Conservation (phyloP, 2,329 filamentous ascomycete genomes). For the Colletotrichum cereale region DNA sequence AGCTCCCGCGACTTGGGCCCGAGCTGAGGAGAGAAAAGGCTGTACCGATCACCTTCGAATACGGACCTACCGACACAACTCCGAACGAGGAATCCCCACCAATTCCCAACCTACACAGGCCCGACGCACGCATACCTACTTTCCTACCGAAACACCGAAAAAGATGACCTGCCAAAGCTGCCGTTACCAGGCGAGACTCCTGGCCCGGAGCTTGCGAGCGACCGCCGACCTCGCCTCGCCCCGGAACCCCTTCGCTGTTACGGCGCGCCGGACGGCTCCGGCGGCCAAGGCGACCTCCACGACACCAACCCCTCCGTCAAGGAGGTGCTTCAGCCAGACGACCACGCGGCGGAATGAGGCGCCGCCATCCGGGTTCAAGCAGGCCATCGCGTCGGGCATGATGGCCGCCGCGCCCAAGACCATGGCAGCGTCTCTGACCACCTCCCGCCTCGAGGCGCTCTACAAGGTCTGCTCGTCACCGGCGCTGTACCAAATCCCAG, state of each 20-base stretch:
- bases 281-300: conserved; percentile 13
- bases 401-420: conserved; percentile 38
- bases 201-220: conserved; percentile 48
- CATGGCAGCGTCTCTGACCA: conserved; percentile 33
- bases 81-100: conserved; percentile 1
- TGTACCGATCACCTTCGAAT: conserved; percentile 7
- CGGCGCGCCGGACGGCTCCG: conserved; percentile 4
- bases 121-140: not conserved
- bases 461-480: conserved; percentile 80
- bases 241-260: conserved; percentile 17
- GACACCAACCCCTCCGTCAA: conserved; percentile 5
- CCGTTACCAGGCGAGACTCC: conserved; percentile 56
- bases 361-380: conserved; percentile 24
- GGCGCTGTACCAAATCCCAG: conserved; percentile 82
- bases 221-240: conserved; percentile 34
- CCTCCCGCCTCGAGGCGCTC: conserved; percentile 67
- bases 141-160: conserved; percentile 30
- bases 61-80: not conserved
- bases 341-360: conserved; percentile 42
- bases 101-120: not conserved
- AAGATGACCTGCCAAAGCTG: conserved; percentile 65
- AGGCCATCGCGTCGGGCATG: conserved; percentile 32
- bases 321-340: conserved; percentile 55
- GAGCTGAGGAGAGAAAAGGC: conserved; percentile 16
- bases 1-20: conserved; percentile 21